Evolutionary conservation across 371 early-diverging fungal species (phyloP).

Genomic region (Apophysomyces trapeziformis): DNA sequence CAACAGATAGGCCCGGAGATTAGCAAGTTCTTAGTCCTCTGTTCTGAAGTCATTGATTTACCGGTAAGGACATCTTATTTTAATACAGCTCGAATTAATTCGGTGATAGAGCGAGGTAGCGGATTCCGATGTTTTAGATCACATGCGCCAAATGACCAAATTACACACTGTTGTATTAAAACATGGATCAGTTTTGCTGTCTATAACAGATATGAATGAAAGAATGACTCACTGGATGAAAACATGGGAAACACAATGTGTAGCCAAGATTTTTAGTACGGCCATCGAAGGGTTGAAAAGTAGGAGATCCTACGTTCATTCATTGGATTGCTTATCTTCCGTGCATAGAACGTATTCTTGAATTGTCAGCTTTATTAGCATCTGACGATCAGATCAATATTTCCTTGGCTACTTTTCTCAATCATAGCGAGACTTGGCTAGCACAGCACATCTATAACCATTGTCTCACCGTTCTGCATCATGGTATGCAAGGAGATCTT

Average conservation of each 20-base stretch:
- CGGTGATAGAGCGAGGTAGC: not conserved
- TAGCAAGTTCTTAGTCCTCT: conserved; percentile 25
- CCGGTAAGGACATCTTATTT: conserved; percentile 20
- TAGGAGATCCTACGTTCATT: conserved; percentile 1
- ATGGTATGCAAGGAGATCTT: conserved; percentile 7
- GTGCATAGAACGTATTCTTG: conserved; percentile 20
- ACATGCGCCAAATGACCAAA: conserved; percentile 21
- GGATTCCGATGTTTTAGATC: conserved; percentile 14
- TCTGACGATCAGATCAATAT: conserved; percentile 10
- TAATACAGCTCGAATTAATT: not conserved
- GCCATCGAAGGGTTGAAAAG: conserved; percentile 28
- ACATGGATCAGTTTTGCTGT: conserved; percentile 19
- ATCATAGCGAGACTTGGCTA: conserved; percentile 49
- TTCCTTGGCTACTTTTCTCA: conserved; percentile 30
- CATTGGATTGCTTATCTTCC: not conserved
- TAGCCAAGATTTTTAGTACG: conserved; percentile 23
- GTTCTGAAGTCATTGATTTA: conserved; percentile 16
- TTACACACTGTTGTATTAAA: conserved; percentile 15
- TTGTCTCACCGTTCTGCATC: conserved; percentile 14
- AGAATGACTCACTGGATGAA: conserved; percentile 23
- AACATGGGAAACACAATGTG: conserved; percentile 36
- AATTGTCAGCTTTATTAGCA: conserved; percentile 13
- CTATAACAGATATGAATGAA: conserved; percentile 21
- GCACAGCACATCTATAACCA: conserved; percentile 15
- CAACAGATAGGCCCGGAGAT: conserved; percentile 24